A percentile compares a stretch with the other conserved stretches of the same genome.
Conservation (phyloP, 225 moss, liverwort and hornwort genomes). For the Takakia lepidozioides region DNA sequence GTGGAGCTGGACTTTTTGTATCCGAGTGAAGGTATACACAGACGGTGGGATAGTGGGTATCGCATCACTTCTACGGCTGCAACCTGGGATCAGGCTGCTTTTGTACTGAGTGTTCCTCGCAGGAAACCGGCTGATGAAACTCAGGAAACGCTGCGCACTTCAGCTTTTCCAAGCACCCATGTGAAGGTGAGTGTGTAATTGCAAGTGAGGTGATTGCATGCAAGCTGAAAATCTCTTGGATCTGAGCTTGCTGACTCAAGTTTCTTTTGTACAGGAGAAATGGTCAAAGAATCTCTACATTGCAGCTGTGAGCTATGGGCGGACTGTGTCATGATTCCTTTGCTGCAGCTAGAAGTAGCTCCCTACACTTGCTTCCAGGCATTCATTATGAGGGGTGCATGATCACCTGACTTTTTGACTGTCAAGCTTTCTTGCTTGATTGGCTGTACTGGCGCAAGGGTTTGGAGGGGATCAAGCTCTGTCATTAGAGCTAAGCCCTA, state of each 20-base stretch:
- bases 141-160: constrained; percentile 95
- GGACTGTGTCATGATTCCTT: constrained; percentile 75
- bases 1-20: constrained; percentile 97
- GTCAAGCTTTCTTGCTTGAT: constrained; percentile 20
- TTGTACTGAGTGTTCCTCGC: constrained; percentile 93
- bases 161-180: constrained; percentile 89
- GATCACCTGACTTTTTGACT: constrained; percentile 18
- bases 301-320: constrained; percentile 96
- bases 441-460: constrained; percentile 18
- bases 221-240: too few relatives aligned
- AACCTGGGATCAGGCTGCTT: constrained; percentile 97
- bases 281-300: constrained; percentile 99
- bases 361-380: constrained; percentile 12
- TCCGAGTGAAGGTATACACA: constrained; percentile 96
- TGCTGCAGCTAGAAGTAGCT: constrained; percentile 15
- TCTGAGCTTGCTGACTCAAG: too few relatives aligned
- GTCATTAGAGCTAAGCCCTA: constrained; percentile 19
- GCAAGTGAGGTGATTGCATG: background rate
- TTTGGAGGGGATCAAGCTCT: constrained; percentile 16
- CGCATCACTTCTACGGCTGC: constrained; percentile 98
- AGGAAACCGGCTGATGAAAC: constrained; percentile 97
- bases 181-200: constrained; percentile 54
- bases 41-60: constrained; percentile 97
- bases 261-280: constrained; percentile 56
- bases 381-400: constrained; percentile 5